Base-by-base conservation (phyloP, 352 stramenopile species). In the Thalassiosira pacifica region DNA sequence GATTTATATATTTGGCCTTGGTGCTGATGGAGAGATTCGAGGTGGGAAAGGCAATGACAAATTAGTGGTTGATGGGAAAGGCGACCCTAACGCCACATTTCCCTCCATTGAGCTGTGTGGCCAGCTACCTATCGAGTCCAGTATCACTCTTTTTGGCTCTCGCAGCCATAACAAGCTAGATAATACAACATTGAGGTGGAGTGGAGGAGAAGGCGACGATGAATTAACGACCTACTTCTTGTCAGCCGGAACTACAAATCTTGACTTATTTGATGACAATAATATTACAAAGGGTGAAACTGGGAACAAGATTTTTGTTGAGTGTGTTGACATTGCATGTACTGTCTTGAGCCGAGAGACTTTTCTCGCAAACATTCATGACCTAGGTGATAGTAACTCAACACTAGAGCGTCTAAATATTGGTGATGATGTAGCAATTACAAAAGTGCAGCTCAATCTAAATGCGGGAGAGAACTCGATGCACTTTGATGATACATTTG, bases 401-500 rank as follows among this genome's bases (percentile, higher is more conserved):
- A 64, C 55, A 42, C 34, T 86, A 18, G 79, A 86, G 53, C 71
- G 79, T 31, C 69, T 86, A n/a, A 86, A 82, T 26, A 61, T 78
- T 18, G 66, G 76, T 32, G 13, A 63, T 59, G 42, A 32, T 48
- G 53, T 52, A 53, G 60, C n/a, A 55, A 72, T 86, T 19, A 83
- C 64, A 40, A 75, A 34, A 29, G 37, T 86, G 32, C 57, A 78
- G 27, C 19, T 86, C 18, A 66, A 71, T 69, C 53, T 86, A 32
- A 82, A 83, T 32, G 57, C 45, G 64, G 79, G 79, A 57, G 52
- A 76, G 13, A 87, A 87, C 24, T 26, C 31, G 48, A 63, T 87
- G 1, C 68, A 83, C 29, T 87, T 83, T 68, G 74, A 87, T 76
- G 71, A 79, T 60, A 87, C 80, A 53, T 80, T 87, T n/a, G 48